Conservation (phyloP, 2,329 filamentous ascomycete genomes). For the Lecanosticta acicola region DNA sequence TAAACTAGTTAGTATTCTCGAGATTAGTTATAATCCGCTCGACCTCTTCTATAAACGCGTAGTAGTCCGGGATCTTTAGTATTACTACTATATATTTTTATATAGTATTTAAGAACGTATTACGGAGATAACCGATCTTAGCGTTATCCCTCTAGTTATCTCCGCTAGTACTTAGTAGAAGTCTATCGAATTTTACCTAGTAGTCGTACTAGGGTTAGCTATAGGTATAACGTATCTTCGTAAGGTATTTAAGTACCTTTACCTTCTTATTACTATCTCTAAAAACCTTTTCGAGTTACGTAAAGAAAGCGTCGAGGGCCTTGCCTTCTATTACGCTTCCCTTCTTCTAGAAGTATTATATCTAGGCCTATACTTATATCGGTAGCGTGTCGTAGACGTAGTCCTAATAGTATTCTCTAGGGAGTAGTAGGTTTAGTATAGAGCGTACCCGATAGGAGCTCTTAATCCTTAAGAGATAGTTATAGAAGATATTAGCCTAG, state of each 20-base stretch:
- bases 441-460: neutral
- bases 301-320: neutral
- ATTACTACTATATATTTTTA: neutral
- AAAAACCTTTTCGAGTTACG: neutral
- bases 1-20: neutral
- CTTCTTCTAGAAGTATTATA: neutral
- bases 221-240: neutral
- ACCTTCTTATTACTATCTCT: neutral
- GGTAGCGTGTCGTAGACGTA: neutral
- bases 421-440: neutral
- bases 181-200: neutral
- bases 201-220: neutral
- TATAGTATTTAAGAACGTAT: neutral
- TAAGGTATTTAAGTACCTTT: neutral
- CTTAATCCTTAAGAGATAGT: neutral
- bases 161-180: neutral
- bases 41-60: neutral
- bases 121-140: neutral
- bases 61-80: neutral
- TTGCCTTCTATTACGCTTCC: neutral
- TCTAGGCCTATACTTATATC: neutral
- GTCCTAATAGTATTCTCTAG: neutral
- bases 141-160: neutral
- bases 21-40: neutral
- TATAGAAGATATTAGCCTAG: neutral